Conservation (phyloP, 1,284 basidiomycete species). For the Cryptococcus sp. region DNA sequence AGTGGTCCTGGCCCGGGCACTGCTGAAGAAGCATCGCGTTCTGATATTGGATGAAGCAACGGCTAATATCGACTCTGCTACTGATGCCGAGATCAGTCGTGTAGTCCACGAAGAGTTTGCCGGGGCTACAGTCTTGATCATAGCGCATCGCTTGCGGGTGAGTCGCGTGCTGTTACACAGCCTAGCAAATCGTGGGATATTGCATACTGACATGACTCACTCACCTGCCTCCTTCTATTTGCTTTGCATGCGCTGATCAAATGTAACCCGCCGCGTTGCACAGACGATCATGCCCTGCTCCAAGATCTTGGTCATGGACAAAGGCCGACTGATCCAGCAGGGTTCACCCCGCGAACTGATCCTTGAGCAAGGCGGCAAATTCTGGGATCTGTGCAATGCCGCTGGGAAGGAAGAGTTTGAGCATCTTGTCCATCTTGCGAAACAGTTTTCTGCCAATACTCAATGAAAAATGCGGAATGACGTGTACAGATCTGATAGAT, state of each 20-base stretch:
- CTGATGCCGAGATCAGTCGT: slow-evolving; percentile 52
- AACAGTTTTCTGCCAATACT: slow-evolving; percentile 2
- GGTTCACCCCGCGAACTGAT: slow-evolving; percentile 37
- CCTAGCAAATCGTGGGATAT: too few relatives aligned
- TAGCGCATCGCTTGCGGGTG: slow-evolving; percentile 54
- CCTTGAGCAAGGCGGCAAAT: slow-evolving; percentile 30
- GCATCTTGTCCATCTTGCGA: slow-evolving; percentile 29
- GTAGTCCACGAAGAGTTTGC: slow-evolving; percentile 52
- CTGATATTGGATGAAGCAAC: slow-evolving; percentile 59
- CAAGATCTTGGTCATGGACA: slow-evolving; percentile 45
- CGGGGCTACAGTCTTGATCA: slow-evolving; percentile 47
- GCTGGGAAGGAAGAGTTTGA: slow-evolving; percentile 35
- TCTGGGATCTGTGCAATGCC: slow-evolving; percentile 34
- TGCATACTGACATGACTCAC: too few relatives aligned
- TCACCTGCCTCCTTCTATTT: not conserved
- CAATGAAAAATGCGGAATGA: too few relatives aligned
- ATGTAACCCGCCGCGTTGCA: not conserved
- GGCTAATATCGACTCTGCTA: slow-evolving; percentile 51
- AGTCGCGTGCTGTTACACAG: not conserved
- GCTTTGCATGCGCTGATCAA: not conserved
- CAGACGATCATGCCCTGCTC: slow-evolving; percentile 44
- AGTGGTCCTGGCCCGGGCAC: slow-evolving; percentile 57
- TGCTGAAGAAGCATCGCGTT: slow-evolving; percentile 55
- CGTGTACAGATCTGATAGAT: too few relatives aligned
- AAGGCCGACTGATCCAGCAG: slow-evolving; percentile 37